Conservation (phyloP, 2,329 filamentous ascomycete species). For the Saccharata proteae region DNA sequence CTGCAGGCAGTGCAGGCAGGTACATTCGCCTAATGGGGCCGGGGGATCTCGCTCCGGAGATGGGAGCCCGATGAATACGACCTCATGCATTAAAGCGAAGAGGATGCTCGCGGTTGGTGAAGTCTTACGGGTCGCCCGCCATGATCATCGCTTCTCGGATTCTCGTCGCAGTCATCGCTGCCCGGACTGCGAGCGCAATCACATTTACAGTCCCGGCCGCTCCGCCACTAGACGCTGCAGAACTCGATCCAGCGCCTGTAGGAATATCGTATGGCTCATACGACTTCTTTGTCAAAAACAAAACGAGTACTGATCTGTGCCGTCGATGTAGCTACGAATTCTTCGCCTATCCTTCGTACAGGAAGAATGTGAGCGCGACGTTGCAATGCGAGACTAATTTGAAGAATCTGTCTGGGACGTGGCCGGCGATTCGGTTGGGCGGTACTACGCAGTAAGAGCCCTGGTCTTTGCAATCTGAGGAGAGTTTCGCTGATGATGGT, state of each 20-base stretch:
- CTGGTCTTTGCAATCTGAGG: background rate
- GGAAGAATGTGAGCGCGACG: slow-evolving; percentile 35
- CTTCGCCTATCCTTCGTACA: slow-evolving; percentile 44
- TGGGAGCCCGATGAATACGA: too few relatives aligned
- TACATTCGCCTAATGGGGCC: too few relatives aligned
- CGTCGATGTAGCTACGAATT: slow-evolving; percentile 29
- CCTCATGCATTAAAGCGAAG: too few relatives aligned
- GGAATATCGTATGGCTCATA: slow-evolving; percentile 31
- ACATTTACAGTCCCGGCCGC: slow-evolving; percentile 25
- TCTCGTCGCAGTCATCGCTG: too few relatives aligned
- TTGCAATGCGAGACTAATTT: slow-evolving; percentile 41
- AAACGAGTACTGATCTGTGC: background rate
- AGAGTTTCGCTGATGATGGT: background rate
- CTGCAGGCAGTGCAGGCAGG: too few relatives aligned
- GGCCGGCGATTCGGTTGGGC: slow-evolving; percentile 45
- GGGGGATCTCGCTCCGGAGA: too few relatives aligned
- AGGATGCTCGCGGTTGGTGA: too few relatives aligned
- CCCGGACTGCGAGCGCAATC: too few relatives aligned
- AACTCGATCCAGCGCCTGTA: slow-evolving; percentile 30
- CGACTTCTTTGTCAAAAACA: background rate
- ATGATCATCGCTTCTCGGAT: too few relatives aligned
- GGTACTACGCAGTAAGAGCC: slow-evolving; percentile 39
- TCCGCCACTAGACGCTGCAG: slow-evolving; percentile 18
- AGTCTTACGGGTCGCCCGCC: too few relatives aligned
- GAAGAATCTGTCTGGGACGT: slow-evolving; percentile 36